Evolutionary conservation across 345 rosid genomes (phyloP).

Genomic region (Gossypium sturtianum): DNA sequence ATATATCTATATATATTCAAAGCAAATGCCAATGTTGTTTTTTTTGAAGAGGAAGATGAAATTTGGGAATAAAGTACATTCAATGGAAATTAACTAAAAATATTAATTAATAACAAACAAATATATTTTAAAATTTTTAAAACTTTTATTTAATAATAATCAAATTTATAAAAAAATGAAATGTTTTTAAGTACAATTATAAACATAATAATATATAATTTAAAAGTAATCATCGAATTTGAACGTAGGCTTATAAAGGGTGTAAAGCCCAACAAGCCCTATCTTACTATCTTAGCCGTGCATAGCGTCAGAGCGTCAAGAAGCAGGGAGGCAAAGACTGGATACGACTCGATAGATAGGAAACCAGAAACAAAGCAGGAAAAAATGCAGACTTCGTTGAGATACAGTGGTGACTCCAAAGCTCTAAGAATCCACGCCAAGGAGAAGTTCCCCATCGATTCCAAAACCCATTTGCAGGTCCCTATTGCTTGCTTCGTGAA

Average conservation of each 20-base stretch:
- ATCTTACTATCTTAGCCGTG: not conserved
- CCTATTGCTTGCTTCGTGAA: not conserved
- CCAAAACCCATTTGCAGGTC: conserved; percentile 72
- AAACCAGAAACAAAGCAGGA: not conserved
- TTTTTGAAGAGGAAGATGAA: too few species aligned
- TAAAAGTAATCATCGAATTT: not conserved
- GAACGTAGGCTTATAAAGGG: not conserved
- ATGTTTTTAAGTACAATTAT: too few species aligned
- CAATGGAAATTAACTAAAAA: too few species aligned
- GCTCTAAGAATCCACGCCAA: conserved; percentile 79
- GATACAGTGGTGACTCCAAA: conserved; percentile 56
- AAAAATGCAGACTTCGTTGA: conserved; percentile 77
- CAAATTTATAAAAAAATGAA: too few species aligned
- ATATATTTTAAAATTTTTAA: too few species aligned
- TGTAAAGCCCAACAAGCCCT: not conserved
- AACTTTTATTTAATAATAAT: too few species aligned
- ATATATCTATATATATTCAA: too few species aligned
- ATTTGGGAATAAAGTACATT: too few species aligned
- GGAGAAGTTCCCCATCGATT: conserved; percentile 58
- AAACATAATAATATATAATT: too few species aligned
- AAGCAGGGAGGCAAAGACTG: not conserved
- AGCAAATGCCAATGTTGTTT: too few species aligned
- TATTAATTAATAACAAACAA: too few species aligned
- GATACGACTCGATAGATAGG: not conserved
- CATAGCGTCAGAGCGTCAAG: not conserved